A percentile compares a stretch with the other conserved stretches of the same genome.
These are phyloP conservation scores for Oxyria digyna DNA, from an alignment of 148 eudicot species.

Conservation along the genomic window DNA sequence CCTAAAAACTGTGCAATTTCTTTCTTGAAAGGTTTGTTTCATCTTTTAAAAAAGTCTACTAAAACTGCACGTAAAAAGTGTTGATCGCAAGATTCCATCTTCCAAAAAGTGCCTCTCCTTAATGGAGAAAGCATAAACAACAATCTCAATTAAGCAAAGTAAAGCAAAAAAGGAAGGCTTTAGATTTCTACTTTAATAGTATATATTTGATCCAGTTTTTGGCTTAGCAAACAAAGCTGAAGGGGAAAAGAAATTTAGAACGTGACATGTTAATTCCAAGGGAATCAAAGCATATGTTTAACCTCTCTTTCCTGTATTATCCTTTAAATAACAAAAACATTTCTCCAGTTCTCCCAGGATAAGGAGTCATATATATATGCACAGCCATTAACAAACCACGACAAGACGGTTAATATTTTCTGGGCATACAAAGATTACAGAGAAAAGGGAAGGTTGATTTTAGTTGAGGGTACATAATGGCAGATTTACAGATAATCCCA, in stretches of 20 bases:
- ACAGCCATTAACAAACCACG: background rate
- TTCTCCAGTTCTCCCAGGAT: too few relatives aligned
- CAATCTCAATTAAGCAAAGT: background rate
- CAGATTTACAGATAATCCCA: slow-evolving; percentile 46
- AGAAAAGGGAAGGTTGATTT: background rate
- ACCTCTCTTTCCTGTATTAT: background rate
- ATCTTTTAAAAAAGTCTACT: background rate
- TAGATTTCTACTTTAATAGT: background rate
- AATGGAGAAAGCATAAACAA: background rate
- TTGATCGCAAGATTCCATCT: background rate
- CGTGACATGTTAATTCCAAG: background rate
- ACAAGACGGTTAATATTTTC: background rate
- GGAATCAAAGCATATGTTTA: slow-evolving; percentile 9
- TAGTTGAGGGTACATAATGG: slow-evolving; percentile 20
- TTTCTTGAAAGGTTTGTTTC: background rate
- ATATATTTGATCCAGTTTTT: background rate
- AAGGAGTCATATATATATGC: background rate
- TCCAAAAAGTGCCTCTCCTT: background rate
- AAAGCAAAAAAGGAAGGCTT: background rate
- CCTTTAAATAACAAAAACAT: background rate
- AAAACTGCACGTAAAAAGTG: background rate
- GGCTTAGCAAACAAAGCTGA: background rate
- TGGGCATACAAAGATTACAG: background rate
- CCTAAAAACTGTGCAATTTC: background rate
- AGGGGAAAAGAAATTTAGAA: background rate